A percentile compares a stretch with the other conserved stretches of the same genome.
phyloP scores from a whole-genome alignment of 2,329 filamentous ascomycete species.

The Camptophora hylomeconis region DNA sequence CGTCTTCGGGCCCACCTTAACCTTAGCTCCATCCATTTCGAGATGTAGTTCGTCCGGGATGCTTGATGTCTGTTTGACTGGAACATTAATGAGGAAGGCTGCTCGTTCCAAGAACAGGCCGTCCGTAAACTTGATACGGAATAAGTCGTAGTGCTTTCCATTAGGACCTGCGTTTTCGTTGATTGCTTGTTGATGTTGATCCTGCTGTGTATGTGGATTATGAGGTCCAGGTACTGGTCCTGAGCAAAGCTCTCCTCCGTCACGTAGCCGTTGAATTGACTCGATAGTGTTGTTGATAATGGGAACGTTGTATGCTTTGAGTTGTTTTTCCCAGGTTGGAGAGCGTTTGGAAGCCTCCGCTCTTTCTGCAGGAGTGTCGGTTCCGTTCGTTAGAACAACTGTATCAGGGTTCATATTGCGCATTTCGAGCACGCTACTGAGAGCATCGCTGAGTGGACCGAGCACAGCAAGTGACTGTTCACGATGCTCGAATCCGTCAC shows the following conservation, averaged over 20 bases:
- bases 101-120: constrained; percentile 34
- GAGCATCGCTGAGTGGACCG: constrained; percentile 30
- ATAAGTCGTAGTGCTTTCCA: constrained; percentile 45
- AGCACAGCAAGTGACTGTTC: constrained; percentile 46
- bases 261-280: constrained; percentile 33
- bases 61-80: constrained; percentile 34
- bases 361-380: constrained; percentile 34
- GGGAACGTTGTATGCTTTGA: constrained; percentile 37
- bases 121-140: constrained; percentile 40
- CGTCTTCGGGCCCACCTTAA: constrained; percentile 30
- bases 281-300: constrained; percentile 45
- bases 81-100: constrained; percentile 41
- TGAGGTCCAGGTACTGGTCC: too few relatives aligned
- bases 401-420: constrained; percentile 43
- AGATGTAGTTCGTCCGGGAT: constrained; percentile 26
- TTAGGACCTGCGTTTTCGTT: too few relatives aligned
- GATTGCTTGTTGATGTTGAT: too few relatives aligned
- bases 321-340: constrained; percentile 37
- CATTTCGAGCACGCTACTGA: constrained; percentile 38
- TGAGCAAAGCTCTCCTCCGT: too few relatives aligned
- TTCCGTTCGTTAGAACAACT: constrained; percentile 47
- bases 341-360: constrained; percentile 26
- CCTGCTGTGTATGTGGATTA: too few relatives aligned
- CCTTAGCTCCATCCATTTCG: constrained; percentile 30
- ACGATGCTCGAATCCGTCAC: constrained; percentile 49